These are phyloP conservation scores for Verbascum thapsus DNA, from an alignment of 257 asterid species.

Conservation along the genomic window DNA sequence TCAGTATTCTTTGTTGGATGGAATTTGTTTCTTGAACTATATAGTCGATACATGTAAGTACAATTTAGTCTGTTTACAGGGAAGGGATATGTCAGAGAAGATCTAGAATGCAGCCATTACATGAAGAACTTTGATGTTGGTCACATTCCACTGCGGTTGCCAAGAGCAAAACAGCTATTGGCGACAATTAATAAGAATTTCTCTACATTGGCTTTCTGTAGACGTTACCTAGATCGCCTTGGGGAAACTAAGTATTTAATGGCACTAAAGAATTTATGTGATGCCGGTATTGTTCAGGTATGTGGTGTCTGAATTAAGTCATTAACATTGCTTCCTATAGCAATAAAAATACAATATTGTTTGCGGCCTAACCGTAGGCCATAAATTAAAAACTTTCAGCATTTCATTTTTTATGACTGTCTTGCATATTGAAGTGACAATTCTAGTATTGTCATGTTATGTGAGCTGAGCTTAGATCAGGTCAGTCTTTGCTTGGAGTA, in stretches of 20 bases:
- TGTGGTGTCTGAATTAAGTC: neutral
- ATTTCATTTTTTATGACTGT: too few species aligned
- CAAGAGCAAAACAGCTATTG: slow-evolving; percentile 88
- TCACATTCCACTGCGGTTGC: slow-evolving; percentile 84
- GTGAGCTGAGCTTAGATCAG: too few species aligned
- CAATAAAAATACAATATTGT: neutral
- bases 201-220: slow-evolving; percentile 93
- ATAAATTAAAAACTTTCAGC: too few species aligned
- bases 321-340: neutral
- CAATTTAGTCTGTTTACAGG: slow-evolving; percentile 45
- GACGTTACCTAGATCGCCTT: slow-evolving; percentile 88
- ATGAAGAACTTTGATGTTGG: slow-evolving; percentile 98
- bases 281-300: slow-evolving; percentile 93
- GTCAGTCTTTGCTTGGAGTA: too few species aligned
- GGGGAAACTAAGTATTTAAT: slow-evolving; percentile 93
- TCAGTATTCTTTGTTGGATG: neutral
- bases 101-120: slow-evolving; percentile 97
- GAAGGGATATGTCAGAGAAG: slow-evolving; percentile 94
- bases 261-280: slow-evolving; percentile 97
- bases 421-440: too few species aligned
- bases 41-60: slow-evolving; percentile 1
- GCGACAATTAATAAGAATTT: slow-evolving; percentile 89
- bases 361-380: neutral
- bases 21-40: slow-evolving; percentile 7
- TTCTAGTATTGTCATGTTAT: too few species aligned